Base-by-base conservation (phyloP, 1,284 basidiomycete genomes). In the Tylopilus sp. region DNA sequence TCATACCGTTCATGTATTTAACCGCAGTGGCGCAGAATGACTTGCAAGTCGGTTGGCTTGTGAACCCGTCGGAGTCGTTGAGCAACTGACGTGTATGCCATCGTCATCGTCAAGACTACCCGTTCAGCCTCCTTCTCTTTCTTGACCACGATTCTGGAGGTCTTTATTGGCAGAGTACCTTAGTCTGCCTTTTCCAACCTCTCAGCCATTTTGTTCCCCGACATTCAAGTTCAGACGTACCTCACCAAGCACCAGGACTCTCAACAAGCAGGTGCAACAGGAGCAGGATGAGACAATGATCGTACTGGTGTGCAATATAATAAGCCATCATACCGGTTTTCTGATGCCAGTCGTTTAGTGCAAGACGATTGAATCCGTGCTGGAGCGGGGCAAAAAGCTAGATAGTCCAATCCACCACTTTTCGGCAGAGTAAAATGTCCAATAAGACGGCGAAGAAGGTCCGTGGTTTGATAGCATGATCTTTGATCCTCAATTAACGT, bases 251-350 rank as follows among this genome's bases (percentile, higher is more conserved):
- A 98, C 81, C 98, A 99, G 83, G 98, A 99, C 81, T 98, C 98
- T 12, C 89, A 92, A 69, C 97, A 99, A 83, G 98, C 98, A 7
- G 98, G 98, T 99, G 22, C 98, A 99, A 81, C 93, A 96, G 78
- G 98, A 99, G 79, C 82, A 99, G 57, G 98, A 99, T 78, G 98
- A 99, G 85, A 99, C 98, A 13, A 99, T 99, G 91, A 97, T 99
- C 72, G 91, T 99, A 47, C 82, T 98, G 79, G 95, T 96, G 71
- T 33, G 66, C 22, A 54, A 41, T 38, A 22, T 33, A 38, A 26
- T 39, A 47, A 39, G 33, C 49, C 33, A 57, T 15, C 0, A 19
- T 36, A 24, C 6, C 26, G 8, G 44, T 41, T 58, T 24, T 57
- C 57, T 64, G 32, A 64, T 61, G 26, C 47, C n/a, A 41, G 6